Percentiles rank a stretch among this genome's conserved stretches.
Evolutionary conservation across 2,329 filamentous ascomycete species (phyloP).

Genomic region (Atkinsonella texensis): DNA sequence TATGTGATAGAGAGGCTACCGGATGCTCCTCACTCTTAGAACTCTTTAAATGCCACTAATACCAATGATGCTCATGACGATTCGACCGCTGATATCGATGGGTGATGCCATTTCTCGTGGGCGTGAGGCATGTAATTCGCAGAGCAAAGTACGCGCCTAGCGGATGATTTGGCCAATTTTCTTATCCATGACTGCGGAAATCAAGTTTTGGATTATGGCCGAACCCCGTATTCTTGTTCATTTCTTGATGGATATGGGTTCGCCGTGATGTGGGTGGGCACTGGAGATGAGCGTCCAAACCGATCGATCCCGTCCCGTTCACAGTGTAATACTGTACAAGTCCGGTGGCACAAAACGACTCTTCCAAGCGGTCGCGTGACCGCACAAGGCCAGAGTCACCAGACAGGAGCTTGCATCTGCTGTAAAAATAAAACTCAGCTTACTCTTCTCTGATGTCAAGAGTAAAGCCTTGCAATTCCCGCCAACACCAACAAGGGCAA

Average conservation of each 20-base stretch:
- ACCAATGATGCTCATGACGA: not conserved
- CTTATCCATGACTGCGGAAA: too few species aligned
- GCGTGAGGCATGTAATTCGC: not conserved
- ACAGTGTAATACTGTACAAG: too few species aligned
- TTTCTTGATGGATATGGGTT: not conserved
- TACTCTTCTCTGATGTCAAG: not conserved
- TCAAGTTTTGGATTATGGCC: too few species aligned
- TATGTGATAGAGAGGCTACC: conserved; percentile 90
- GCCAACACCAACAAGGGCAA: not conserved
- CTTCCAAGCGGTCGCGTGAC: too few species aligned
- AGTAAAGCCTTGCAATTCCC: not conserved
- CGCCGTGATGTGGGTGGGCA: not conserved
- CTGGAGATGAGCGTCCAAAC: not conserved
- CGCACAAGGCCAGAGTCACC: too few species aligned
- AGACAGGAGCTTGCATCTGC: not conserved
- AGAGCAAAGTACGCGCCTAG: too few species aligned
- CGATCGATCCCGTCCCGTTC: not conserved
- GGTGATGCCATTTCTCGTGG: not conserved
- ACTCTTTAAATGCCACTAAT: not conserved
- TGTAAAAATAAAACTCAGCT: not conserved
- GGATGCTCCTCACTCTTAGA: conserved; percentile 54
- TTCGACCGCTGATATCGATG: not conserved
- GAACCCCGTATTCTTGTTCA: too few species aligned
- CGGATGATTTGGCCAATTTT: too few species aligned
- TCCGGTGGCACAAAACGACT: too few species aligned